These are phyloP conservation scores for Boletus vermiculosoides DNA, from an alignment of 768 basidiomycete species.

Conservation along the genomic window DNA sequence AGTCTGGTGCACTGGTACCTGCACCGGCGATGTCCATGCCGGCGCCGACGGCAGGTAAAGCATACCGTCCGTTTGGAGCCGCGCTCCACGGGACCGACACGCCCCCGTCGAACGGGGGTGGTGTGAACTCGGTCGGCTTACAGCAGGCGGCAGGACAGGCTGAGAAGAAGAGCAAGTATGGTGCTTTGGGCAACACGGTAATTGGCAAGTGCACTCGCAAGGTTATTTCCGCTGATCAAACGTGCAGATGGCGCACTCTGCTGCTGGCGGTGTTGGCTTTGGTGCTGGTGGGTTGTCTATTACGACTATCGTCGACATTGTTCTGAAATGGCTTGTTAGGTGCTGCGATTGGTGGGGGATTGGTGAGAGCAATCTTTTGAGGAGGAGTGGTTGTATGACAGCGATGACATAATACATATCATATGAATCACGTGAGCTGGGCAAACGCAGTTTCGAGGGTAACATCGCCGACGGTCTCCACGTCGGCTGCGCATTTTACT, in stretches of 20 bases:
- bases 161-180: constrained; percentile 59
- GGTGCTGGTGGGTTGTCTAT: constrained; percentile 56
- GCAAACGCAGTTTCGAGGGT: not conserved
- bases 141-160: constrained; percentile 27
- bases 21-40: not conserved
- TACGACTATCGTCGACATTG: not conserved
- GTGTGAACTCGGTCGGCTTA: constrained; percentile 32
- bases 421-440: constrained; percentile 22
- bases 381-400: not conserved
- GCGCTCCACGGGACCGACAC: constrained; percentile 34
- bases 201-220: constrained; percentile 7
- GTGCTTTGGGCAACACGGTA: constrained; percentile 58
- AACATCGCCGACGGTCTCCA: not conserved
- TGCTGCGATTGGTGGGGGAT: constrained; percentile 51
- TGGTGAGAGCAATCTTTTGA: constrained; percentile 50
- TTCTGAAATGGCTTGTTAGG: constrained; percentile 28
- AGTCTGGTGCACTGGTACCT: not conserved
- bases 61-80: constrained; percentile 40
- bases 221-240: constrained; percentile 21
- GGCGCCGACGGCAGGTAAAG: not conserved
- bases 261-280: constrained; percentile 72
- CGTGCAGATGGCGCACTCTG: constrained; percentile 53
- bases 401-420: constrained; percentile 18
- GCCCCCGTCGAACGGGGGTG: constrained; percentile 29
- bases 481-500: constrained; percentile 10